Conservation (phyloP, 345 rosid species). For the Bretschneidera sinensis region DNA sequence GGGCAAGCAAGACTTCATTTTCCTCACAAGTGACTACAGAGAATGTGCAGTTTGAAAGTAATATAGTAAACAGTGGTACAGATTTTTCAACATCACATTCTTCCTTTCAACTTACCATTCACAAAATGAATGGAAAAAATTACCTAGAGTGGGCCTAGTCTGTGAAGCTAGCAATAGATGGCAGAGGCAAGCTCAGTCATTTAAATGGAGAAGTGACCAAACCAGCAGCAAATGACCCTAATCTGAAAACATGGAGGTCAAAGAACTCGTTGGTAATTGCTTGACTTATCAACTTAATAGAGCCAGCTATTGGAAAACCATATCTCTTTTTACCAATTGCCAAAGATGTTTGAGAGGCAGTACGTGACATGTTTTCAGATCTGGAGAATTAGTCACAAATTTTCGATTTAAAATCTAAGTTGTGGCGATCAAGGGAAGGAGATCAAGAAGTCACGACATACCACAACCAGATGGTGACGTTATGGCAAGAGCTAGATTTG, state of each 20-base stretch:
- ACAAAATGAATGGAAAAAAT: too few species aligned
- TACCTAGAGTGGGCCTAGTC: too few species aligned
- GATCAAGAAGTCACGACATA: background rate
- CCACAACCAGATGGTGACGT: slow-evolving; percentile 5
- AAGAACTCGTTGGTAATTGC: background rate
- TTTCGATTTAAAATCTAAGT: background rate
- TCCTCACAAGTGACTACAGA: too few species aligned
- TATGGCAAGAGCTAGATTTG: too few species aligned
- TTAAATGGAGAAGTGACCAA: too few species aligned
- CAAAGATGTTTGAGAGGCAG: slow-evolving; percentile 6
- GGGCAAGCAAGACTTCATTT: too few species aligned
- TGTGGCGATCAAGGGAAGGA: background rate
- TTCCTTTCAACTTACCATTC: too few species aligned
- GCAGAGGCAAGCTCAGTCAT: too few species aligned
- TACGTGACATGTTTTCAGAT: background rate
- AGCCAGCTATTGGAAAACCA: background rate
- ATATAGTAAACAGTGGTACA: too few species aligned
- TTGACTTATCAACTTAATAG: background rate
- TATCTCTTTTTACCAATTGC: background rate
- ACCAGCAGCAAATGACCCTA: background rate
- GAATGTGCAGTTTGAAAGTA: too few species aligned
- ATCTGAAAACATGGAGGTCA: background rate
- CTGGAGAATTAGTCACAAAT: background rate
- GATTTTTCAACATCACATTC: too few species aligned
- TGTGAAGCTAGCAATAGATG: too few species aligned